A percentile compares a stretch with the other conserved stretches of the same genome.
Conservation (phyloP, 306 rosid species). For the Prunus salicina region DNA sequence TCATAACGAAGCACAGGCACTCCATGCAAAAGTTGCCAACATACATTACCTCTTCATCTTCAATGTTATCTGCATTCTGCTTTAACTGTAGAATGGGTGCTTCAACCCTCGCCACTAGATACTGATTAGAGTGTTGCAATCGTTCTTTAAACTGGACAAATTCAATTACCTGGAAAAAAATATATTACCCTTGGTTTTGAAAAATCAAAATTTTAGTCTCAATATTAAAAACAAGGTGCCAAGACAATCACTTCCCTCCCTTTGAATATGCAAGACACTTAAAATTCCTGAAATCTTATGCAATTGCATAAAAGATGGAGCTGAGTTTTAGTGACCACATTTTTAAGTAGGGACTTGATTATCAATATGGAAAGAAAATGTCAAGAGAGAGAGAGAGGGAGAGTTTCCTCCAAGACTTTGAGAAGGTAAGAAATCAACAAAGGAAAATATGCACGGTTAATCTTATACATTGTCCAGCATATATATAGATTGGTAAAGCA, state of each 20-base stretch:
- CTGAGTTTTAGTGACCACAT: too few relatives aligned
- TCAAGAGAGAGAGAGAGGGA: background rate
- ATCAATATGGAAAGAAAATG: too few relatives aligned
- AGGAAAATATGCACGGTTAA: background rate
- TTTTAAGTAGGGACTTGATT: too few relatives aligned
- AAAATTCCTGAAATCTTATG: too few relatives aligned
- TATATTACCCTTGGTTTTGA: background rate
- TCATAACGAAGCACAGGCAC: conserved; percentile 20
- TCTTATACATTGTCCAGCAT: background rate
- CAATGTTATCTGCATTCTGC: conserved; percentile 75
- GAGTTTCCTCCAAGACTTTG: background rate
- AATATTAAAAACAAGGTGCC: background rate
- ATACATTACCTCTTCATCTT: conserved; percentile 74
- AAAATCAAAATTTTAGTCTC: background rate
- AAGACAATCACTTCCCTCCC: too few relatives aligned
- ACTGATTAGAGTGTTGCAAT: conserved; percentile 79
- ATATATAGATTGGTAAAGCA: background rate
- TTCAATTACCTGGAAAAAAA: conserved; percentile 74
- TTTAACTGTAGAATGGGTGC: conserved; percentile 72
- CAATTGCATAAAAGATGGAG: too few relatives aligned
- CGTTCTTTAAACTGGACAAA: conserved; percentile 93
- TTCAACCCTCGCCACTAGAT: conserved; percentile 77
- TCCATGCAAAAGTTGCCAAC: conserved; percentile 16
- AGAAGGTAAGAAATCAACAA: background rate
- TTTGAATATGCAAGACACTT: too few relatives aligned